Evolutionary conservation across 768 basidiomycete species (phyloP).

Genomic region (Xerocomus potaroensis): DNA sequence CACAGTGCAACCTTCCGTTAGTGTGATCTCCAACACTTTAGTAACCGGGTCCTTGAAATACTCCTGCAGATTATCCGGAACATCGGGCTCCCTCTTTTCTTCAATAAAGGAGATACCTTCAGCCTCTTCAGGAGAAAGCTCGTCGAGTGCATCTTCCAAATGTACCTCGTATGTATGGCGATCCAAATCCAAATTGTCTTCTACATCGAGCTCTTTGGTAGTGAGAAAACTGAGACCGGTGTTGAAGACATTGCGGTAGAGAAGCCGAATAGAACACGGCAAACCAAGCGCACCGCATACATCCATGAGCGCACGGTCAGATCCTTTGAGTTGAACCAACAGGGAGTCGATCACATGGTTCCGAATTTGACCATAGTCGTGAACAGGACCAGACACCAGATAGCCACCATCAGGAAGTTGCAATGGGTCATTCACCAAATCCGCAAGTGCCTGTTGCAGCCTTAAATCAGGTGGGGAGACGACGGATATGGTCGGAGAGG

Average conservation of each 20-base stretch:
- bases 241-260: neutral
- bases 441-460: neutral
- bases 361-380: no score
- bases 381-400: no score
- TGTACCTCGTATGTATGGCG: neutral
- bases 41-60: no score
- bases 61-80: no score
- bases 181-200: accelerated
- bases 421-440: neutral
- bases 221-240: neutral
- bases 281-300: constrained; percentile 6
- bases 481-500: neutral
- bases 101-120: constrained; percentile 4
- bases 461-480: neutral
- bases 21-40: no score
- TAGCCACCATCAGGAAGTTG: constrained; percentile 5
- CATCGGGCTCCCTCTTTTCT: no score
- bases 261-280: neutral
- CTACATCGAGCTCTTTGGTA: neutral
- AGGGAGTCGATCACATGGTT: no score
- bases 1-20: no score
- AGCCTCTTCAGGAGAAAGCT: neutral
- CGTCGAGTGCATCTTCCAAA: neutral
- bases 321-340: neutral
- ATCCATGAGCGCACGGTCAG: neutral